phyloP scores from a whole-genome alignment of 1,139 yeast genomes.

The Neolecta irregularis region DNA sequence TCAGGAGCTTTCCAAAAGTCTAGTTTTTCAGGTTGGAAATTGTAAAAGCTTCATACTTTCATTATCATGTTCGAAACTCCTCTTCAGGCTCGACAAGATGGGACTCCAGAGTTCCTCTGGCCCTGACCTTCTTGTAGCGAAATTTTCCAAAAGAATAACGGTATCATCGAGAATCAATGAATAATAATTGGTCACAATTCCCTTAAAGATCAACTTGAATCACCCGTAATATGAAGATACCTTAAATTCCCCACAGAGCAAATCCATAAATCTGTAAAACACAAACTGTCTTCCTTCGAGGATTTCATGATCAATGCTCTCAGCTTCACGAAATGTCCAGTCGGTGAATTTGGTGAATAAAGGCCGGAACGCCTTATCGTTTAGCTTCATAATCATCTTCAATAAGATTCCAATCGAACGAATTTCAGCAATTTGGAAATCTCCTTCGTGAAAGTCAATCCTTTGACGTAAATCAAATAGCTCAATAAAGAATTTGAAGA shows the following conservation, averaged over 20 bases:
- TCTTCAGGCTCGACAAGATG: slow-evolving; percentile 13
- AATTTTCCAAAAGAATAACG: slow-evolving; percentile 35
- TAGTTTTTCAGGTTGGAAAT: slow-evolving; percentile 78
- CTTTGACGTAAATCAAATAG: neutral
- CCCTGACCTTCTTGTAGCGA: slow-evolving; percentile 16
- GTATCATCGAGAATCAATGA: slow-evolving; percentile 72
- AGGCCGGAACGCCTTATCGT: slow-evolving; percentile 88
- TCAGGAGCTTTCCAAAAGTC: slow-evolving; percentile 88
- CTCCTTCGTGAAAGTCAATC: neutral
- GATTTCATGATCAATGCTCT: slow-evolving; percentile 37
- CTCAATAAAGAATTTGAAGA: slow-evolving; percentile 2
- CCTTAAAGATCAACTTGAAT: slow-evolving; percentile 27
- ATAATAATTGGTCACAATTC: slow-evolving; percentile 76
- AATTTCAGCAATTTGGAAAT: no score
- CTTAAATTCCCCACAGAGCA: slow-evolving; percentile 55
- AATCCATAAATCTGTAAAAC: slow-evolving; percentile 75
- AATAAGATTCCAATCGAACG: slow-evolving; percentile 61
- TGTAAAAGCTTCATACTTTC: slow-evolving; percentile 25
- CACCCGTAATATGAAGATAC: slow-evolving; percentile 2
- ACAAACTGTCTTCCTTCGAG: slow-evolving; percentile 42
- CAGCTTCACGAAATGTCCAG: slow-evolving; percentile 77
- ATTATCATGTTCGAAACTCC: slow-evolving; percentile 10
- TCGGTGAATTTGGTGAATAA: slow-evolving; percentile 72
- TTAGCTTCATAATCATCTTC: slow-evolving; percentile 69
- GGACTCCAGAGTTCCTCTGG: slow-evolving; percentile 11